These are phyloP conservation scores for Aspergillus quadricinctus DNA, from an alignment of 2,329 filamentous ascomycete genomes.

Conservation along the genomic window DNA sequence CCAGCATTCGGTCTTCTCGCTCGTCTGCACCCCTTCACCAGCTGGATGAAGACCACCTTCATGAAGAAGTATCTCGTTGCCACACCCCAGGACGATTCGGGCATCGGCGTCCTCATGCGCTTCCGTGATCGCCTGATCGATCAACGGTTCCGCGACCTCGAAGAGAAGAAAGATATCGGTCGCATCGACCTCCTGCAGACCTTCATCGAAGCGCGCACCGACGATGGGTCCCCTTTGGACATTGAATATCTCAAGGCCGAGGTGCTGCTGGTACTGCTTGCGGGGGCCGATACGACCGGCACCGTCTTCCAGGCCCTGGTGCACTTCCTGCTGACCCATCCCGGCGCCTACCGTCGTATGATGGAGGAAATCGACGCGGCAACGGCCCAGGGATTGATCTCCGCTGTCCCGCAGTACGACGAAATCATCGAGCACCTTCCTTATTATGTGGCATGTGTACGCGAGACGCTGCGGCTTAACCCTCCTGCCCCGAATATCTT, in stretches of 20 bases:
- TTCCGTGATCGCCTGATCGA: slow-evolving; percentile 53
- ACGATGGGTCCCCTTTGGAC: slow-evolving; percentile 44
- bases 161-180: slow-evolving; percentile 41
- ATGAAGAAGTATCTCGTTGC: slow-evolving; percentile 52
- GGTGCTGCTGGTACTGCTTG: slow-evolving; percentile 49
- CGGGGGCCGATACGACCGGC: slow-evolving; percentile 51
- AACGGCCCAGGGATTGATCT: slow-evolving; percentile 26
- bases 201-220: slow-evolving; percentile 41
- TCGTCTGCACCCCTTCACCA: slow-evolving; percentile 51
- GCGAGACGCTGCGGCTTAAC: slow-evolving; percentile 48
- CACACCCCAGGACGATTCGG: slow-evolving; percentile 49
- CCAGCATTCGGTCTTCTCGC: slow-evolving; percentile 50
- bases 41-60: slow-evolving; percentile 52
- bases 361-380: slow-evolving; percentile 46
- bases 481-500: slow-evolving; percentile 51
- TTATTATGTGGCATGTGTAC: slow-evolving; percentile 50
- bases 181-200: slow-evolving; percentile 54
- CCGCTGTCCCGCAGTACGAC: slow-evolving; percentile 37
- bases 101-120: slow-evolving; percentile 54
- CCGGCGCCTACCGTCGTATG: slow-evolving; percentile 42
- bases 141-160: slow-evolving; percentile 46
- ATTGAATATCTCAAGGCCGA: slow-evolving; percentile 52
- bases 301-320: slow-evolving; percentile 49
- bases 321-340: slow-evolving; percentile 38
- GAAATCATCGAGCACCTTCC: slow-evolving; percentile 42